Evolutionary conservation across 257 asterid genomes (phyloP).

Genomic region (Solanum chmielewskii): DNA sequence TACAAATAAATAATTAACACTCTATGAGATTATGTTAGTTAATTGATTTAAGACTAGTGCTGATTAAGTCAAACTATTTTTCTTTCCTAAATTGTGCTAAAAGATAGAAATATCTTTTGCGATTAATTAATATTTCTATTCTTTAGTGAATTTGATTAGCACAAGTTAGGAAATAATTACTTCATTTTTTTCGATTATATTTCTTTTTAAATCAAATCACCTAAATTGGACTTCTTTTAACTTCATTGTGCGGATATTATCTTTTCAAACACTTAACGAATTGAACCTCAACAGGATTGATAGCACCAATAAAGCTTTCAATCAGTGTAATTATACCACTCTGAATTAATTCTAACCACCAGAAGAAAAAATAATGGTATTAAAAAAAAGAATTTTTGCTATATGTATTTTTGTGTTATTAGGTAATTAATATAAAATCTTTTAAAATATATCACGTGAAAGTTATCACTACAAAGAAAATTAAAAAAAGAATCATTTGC

Average conservation of each 20-base stretch:
- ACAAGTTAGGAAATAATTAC: no score
- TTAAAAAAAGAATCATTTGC: not conserved
- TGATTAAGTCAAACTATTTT: not conserved
- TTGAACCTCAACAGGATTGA: no score
- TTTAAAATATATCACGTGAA: not conserved
- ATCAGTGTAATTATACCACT: no score
- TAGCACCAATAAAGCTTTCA: no score
- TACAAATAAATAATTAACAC: not conserved
- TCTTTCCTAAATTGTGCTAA: not conserved
- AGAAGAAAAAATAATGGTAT: no score
- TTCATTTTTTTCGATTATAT: no score
- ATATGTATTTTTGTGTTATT: not conserved
- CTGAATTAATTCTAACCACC: no score
- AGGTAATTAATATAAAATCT: not conserved
- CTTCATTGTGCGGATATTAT: no score
- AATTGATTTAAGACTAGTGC: not conserved
- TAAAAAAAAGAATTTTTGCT: no score
- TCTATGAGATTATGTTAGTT: not conserved
- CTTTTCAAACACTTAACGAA: no score
- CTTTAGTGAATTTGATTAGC: not conserved
- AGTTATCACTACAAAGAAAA: not conserved
- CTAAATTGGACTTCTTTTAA: not conserved
- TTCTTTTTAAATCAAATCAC: not conserved
- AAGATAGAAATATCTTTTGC: not conserved
- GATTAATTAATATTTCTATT: no score